Evolutionary conservation across 2,329 filamentous ascomycete species (phyloP), one percentile per base, ranked within the genome.

Genomic region (Ilyonectria sp.): DNA sequence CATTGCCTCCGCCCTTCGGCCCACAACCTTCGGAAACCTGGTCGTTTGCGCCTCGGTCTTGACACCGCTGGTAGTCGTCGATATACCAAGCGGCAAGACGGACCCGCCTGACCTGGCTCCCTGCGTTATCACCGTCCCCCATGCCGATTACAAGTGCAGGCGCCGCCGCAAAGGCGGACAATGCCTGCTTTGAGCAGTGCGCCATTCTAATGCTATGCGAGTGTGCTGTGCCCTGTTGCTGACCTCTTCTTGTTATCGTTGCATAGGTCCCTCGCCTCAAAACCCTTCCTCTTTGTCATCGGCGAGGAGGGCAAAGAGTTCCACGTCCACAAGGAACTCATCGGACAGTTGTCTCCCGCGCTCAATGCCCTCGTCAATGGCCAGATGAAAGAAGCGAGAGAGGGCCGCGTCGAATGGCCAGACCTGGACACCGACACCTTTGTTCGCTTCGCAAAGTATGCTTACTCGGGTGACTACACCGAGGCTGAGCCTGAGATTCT

Each of bases 401-500:
- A 76, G 49, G 69, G 73, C 1, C 67, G 71, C 6, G 71, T 75
- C 26, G 65, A 74, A 37, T 76, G 75, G 75, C 58, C 43, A 15
- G 75, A 76, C 40, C 57, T 75, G 11, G 69, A 75, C 15, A 67
- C 69, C 21, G 73, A 73, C 37, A 76, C 74, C n/a, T 76, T 76
- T 69, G 66, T 76, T 35, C 74, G 72, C 17, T 76, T 76, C 50
- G 71, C 72, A 56, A 68, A 74, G 60, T 76, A 62, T 23, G 74
- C 69, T 13, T 76, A 76, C 66, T 70, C 72, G 31, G 63, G 69
- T 6, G 69, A 75, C 65, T 76, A 76, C 61, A 43, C 43, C 15
- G 71, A 69, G 35, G 66, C 71, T 10, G 58, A 74, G 6, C 62
- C 70, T 11, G 68, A 72, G 37, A 15, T 54, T 2, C n/a, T 66